These are phyloP conservation scores for Nigrograna mackinnonii DNA, from an alignment of 2,329 filamentous ascomycete genomes.

Conservation along the genomic window DNA sequence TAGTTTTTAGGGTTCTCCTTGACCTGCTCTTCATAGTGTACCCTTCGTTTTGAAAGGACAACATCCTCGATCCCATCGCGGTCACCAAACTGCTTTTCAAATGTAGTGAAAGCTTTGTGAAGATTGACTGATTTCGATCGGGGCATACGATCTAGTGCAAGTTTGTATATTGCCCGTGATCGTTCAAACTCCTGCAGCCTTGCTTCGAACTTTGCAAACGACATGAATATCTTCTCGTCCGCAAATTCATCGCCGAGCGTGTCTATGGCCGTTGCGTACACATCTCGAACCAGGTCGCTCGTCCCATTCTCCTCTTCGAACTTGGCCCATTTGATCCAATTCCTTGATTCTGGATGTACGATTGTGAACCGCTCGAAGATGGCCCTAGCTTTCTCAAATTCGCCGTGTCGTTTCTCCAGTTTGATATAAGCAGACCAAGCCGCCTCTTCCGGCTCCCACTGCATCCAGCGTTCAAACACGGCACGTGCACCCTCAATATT, in stretches of 20 bases:
- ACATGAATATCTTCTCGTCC: conserved; percentile 93
- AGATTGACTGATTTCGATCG: conserved; percentile 82
- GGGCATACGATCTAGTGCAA: conserved; percentile 87
- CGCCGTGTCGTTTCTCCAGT: conserved; percentile 91
- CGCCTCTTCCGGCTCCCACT: conserved; percentile 94
- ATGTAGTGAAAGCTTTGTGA: conserved; percentile 94
- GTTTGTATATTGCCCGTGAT: conserved; percentile 93
- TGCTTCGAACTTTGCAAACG: conserved; percentile 92
- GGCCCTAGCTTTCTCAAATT: conserved; percentile 85
- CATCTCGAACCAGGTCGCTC: conserved; percentile 86
- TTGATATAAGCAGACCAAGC: conserved; percentile 98
- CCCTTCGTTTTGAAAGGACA: conserved; percentile 87
- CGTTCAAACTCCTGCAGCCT: conserved; percentile 96
- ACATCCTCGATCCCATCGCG: conserved; percentile 93
- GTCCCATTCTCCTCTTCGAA: conserved; percentile 97
- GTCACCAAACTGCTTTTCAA: conserved; percentile 98
- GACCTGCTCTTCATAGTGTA: conserved; percentile 92
- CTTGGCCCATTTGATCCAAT: conserved; percentile 98
- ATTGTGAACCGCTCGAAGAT: conserved; percentile 91
- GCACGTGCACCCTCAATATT: conserved; percentile 91
- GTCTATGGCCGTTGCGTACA: conserved; percentile 87
- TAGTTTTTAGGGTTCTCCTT: conserved; percentile 96
- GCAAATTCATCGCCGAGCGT: conserved; percentile 91
- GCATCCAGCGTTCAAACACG: conserved; percentile 98
- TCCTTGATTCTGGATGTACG: conserved; percentile 90